phyloP scores from a whole-genome alignment of 2,329 filamentous ascomycete species.

The Leptosphaerulina australis region DNA sequence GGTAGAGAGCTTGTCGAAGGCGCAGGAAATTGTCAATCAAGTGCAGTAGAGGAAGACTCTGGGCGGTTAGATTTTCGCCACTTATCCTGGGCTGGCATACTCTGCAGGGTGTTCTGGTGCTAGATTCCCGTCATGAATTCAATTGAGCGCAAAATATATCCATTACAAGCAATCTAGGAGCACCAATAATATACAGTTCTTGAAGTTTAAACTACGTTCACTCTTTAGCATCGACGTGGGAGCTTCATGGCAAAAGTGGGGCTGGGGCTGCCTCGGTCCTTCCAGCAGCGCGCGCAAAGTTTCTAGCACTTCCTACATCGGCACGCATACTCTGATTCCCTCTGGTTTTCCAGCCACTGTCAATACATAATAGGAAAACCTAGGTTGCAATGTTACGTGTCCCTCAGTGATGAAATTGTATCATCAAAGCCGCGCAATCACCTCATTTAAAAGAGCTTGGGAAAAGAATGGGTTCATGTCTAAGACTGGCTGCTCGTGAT shows the following conservation, averaged over 20 bases:
- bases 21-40: constrained; percentile 93
- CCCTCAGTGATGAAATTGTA: too few relatives aligned
- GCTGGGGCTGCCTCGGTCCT: constrained; percentile 12
- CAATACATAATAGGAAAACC: too few relatives aligned
- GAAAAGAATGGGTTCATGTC: constrained; percentile 4
- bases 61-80: constrained; percentile 19
- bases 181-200: neutral
- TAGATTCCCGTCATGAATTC: constrained; percentile 23
- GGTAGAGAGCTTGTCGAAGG: constrained; percentile 89
- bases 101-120: constrained; percentile 29
- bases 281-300: neutral
- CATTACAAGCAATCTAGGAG: neutral
- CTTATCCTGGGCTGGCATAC: constrained; percentile 27
- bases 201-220: neutral
- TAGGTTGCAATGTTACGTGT: too few relatives aligned
- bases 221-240: neutral
- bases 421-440: too few relatives aligned
- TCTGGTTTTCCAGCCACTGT: too few relatives aligned
- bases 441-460: neutral
- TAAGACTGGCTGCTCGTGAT: neutral
- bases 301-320: neutral
- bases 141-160: constrained; percentile 20
- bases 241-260: constrained; percentile 4
- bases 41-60: constrained; percentile 50
- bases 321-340: neutral